Conservation (phyloP, 176 grass and related monocot species). For the Oryza rufipogon region DNA sequence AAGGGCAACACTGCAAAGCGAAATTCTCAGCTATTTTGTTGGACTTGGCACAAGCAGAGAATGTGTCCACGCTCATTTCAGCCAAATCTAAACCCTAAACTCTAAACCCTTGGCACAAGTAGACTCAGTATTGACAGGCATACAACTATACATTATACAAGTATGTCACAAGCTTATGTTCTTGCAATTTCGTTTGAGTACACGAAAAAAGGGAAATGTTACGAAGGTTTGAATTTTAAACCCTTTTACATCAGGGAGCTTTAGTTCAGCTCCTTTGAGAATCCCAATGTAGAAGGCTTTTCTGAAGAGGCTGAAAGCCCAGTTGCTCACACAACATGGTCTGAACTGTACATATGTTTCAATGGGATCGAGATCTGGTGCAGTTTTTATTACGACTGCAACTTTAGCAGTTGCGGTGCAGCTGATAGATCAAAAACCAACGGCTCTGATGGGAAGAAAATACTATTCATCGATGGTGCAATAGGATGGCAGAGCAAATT, state of each 20-base stretch:
- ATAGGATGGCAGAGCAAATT: no score
- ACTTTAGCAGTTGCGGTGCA: no score
- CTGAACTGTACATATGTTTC: constrained; percentile 27
- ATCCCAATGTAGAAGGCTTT: neutral
- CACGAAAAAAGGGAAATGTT: neutral
- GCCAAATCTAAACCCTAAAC: constrained; percentile 52
- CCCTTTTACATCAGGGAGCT: neutral
- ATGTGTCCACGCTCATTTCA: constrained; percentile 77
- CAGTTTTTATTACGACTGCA: no score
- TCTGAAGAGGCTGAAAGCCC: neutral
- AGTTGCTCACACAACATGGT: neutral
- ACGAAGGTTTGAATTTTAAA: neutral
- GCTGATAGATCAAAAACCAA: no score
- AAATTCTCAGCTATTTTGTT: constrained; percentile 5
- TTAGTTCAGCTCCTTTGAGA: constrained; percentile 17
- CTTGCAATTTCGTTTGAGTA: neutral
- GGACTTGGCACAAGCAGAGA: constrained; percentile 91
- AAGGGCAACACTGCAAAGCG: no score
- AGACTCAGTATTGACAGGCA: constrained; percentile 79
- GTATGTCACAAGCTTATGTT: constrained; percentile 37
- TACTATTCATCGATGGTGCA: no score
- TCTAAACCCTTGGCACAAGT: constrained; percentile 8
- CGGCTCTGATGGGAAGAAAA: no score
- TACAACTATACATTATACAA: constrained; percentile 36
- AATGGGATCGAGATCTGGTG: neutral